A percentile compares a stretch with the other conserved stretches of the same genome.
These are phyloP conservation scores for Pythium brachiatum DNA, from an alignment of 352 stramenopile genomes.

Conservation along the genomic window DNA sequence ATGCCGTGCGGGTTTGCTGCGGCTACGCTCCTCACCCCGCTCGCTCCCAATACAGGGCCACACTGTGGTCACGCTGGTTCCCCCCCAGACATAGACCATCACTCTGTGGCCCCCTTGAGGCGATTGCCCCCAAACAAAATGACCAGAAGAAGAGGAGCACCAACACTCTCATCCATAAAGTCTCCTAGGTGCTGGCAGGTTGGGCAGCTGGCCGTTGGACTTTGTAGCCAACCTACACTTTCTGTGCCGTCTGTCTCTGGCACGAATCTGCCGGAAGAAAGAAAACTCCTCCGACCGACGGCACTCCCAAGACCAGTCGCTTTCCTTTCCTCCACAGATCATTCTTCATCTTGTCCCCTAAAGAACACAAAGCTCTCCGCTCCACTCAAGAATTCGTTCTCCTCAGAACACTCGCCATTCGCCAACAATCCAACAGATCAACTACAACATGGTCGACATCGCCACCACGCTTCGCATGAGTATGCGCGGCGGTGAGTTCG, in stretches of 20 bases:
- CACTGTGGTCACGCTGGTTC: too few species aligned
- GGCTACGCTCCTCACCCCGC: too few species aligned
- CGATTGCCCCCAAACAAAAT: too few species aligned
- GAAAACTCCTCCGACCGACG: neutral
- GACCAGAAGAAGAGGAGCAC: neutral
- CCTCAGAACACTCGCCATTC: neutral
- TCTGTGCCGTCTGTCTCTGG: constrained; percentile 15
- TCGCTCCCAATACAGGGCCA: too few species aligned
- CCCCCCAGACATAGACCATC: too few species aligned
- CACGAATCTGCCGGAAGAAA: constrained; percentile 1
- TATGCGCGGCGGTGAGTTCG: constrained; percentile 45
- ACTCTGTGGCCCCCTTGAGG: too few species aligned
- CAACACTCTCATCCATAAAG: constrained; percentile 1
- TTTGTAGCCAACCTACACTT: constrained; percentile 22
- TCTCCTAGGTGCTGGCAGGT: too few species aligned
- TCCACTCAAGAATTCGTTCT: neutral
- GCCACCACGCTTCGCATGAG: constrained; percentile 11
- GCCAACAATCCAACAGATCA: neutral
- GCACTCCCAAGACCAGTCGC: too few species aligned
- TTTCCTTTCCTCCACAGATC: neutral
- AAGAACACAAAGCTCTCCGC: neutral
- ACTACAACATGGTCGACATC: neutral
- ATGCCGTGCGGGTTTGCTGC: too few species aligned
- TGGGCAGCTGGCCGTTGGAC: neutral
- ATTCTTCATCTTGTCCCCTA: constrained; percentile 9